Conservation (phyloP, 805 yeast species). For the Candida multigemmis region DNA sequence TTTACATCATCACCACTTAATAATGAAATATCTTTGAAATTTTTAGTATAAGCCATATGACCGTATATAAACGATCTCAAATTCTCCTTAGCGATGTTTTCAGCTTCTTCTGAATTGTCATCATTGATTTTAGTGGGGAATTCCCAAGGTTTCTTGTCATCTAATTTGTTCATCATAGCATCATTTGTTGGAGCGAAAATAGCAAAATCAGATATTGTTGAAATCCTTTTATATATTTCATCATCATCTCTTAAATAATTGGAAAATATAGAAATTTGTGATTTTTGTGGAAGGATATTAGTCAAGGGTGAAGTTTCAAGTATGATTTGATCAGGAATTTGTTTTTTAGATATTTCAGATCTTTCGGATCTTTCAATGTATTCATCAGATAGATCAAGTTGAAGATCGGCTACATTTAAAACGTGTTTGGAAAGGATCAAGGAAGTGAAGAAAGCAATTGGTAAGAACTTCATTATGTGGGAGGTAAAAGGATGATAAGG, state of each 20-base stretch:
- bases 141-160: conserved; percentile 71
- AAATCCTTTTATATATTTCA: conserved; percentile 37
- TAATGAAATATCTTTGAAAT: conserved; percentile 3
- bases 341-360: too few species aligned
- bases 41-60: conserved; percentile 38
- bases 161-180: conserved; percentile 37
- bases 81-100: conserved; percentile 41
- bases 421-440: too few species aligned
- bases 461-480: too few species aligned
- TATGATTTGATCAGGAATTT: too few species aligned
- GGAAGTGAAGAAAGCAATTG: too few species aligned
- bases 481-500: too few species aligned
- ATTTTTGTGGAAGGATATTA: conserved; percentile 25
- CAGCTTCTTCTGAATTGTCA: conserved; percentile 31
- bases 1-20: conserved; percentile 10
- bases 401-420: too few species aligned
- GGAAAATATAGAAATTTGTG: conserved; percentile 50
- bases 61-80: conserved; percentile 49
- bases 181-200: conserved; percentile 66
- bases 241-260: conserved; percentile 61
- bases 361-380: too few species aligned
- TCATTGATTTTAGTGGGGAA: conserved; percentile 48
- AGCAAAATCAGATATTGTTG: conserved; percentile 32
- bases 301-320: too few species aligned
- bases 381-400: too few species aligned